phyloP scores from a whole-genome alignment of 2,329 filamentous ascomycete genomes.

The Beauveria scarabaeidicola region DNA sequence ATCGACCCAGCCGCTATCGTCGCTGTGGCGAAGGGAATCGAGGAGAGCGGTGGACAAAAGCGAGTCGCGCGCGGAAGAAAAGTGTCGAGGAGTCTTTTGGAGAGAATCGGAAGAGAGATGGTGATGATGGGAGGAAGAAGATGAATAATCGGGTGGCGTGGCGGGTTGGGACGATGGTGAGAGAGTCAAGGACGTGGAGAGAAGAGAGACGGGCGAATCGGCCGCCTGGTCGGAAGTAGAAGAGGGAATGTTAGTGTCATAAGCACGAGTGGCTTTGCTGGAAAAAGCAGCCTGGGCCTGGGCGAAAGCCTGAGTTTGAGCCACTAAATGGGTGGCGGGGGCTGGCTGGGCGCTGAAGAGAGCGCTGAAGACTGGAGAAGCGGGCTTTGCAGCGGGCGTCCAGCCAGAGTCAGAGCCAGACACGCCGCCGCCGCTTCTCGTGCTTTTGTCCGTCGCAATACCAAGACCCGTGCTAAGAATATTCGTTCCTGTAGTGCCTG shows the following conservation, averaged over 20 bases:
- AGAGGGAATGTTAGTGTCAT: constrained; percentile 13
- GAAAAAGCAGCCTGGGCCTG: background rate
- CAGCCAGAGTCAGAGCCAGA: background rate
- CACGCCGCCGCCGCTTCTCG: no score
- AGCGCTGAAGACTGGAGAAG: background rate
- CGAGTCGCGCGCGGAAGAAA: constrained; percentile 12
- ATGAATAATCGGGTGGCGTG: constrained; percentile 14
- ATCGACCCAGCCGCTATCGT: constrained; percentile 18
- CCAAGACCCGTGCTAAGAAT: background rate
- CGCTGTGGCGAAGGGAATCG: constrained; percentile 17
- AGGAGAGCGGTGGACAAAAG: constrained; percentile 18
- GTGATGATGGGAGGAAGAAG: background rate
- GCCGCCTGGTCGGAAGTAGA: constrained; percentile 9
- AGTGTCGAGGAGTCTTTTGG: constrained; percentile 9
- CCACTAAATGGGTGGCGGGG: background rate
- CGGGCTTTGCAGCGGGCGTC: background rate
- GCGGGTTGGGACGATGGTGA: constrained; percentile 17
- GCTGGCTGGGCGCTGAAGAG: background rate
- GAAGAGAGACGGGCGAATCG: constrained; percentile 10
- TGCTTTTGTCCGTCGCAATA: background rate
- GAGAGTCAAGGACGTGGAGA: constrained; percentile 14
- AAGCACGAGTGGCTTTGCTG: background rate
- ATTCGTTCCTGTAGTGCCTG: background rate
- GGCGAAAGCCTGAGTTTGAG: background rate
- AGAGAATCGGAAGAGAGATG: constrained; percentile 16